Base-by-base conservation (phyloP, 768 basidiomycete species). In the Lentinula edodes region DNA sequence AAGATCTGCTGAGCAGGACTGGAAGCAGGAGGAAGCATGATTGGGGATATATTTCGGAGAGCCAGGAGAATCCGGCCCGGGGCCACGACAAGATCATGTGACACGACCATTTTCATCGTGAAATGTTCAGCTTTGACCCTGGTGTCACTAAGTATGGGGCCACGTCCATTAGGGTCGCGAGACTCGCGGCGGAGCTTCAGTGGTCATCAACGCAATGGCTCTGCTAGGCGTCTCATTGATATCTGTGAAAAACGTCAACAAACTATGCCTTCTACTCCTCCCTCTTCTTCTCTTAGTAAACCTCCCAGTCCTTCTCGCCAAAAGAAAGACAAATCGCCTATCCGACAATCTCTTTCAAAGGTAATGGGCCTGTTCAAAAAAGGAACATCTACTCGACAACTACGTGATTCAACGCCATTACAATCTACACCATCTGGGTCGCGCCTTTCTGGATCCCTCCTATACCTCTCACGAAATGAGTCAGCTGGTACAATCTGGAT, bases 321-420 rank as follows among this genome's bases (percentile, higher is more conserved):
- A 13, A 71, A 73, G 65, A 80, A 78, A 61, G 78, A 75, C 62
- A 85, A 80, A 67, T 87, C 84, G 5, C 83, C 85, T 2, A 73
- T 90, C 54, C 81, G 86, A 23, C 83, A 83, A 69, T 89, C 87
- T 16, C 73, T 90, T 63, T 80, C 82, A 43, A 89, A 84, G 65
- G 69, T 89, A 35, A 73, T 90, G 48, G 81, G 85, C 5, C 82
- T 83, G 3, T 79, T 89, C 74, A 86, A 80, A 72, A 87, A 83
- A 70, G 73, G 70, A 50, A 72, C 38, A 12, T 42, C 39, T 12
- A 23, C 13, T 67, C 58, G 70, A 65, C 61, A 67, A 46, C 62
- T 52, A 16, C 39, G 10, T 28, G 6, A 43, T 51, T 52, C 63
- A 28, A 55, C 61, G 39, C 20, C 55, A 60, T 34, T 57, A 41